Evolutionary conservation across 495 filamentous ascomycete genomes (phyloP), one percentile per base, ranked within the genome.

Genomic region (Parmelia sp.): DNA sequence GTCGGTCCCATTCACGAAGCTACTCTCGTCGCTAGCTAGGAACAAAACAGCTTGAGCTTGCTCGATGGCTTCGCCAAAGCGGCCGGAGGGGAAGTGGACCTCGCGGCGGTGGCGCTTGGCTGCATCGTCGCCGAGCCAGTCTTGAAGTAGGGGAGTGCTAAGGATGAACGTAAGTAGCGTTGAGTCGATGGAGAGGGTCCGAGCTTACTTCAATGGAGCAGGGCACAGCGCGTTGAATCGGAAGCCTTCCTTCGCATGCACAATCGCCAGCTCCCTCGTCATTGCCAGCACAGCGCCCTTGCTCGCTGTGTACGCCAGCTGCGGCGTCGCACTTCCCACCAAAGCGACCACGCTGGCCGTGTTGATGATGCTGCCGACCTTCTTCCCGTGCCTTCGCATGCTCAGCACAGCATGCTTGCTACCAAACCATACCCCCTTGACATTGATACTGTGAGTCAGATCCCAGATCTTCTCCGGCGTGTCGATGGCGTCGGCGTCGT

Each of bases 401-500:
- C 88, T 83, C 25, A 93, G 76, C 51, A 98, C 86, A 0, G 93
- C 91, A 75, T 98, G 90, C 83, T 97, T 98, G 78, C 83, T 87
- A 0, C 94, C 94, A 74, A 85, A 97, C 94, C 94, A 97, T 1
- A 98, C 94, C 19, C 94, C 94, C 82, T 98, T 98, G 69, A 97
- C 94, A 75, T 98, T 98, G 80, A 97, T 94, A 65, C 82, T 83
- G 62, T 95, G 90, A 10, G 94, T 98, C 62, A 92, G 77, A 71
- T 98, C 91, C 94, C 94, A 98, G 77, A 98, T 91, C 62, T 83
- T 84, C 77, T 97, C 91, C 17, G 90, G 85, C 2, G 91, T 96
- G 63, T 85, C 80, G 64, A 95, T 76, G 27, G 93, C 90, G 75
- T 96, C 92, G 65, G 84, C 88, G 74, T 98, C 94, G 61, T 88